Evolutionary conservation across 257 asterid species (phyloP).

Genomic region (Leonotis leonurus): DNA sequence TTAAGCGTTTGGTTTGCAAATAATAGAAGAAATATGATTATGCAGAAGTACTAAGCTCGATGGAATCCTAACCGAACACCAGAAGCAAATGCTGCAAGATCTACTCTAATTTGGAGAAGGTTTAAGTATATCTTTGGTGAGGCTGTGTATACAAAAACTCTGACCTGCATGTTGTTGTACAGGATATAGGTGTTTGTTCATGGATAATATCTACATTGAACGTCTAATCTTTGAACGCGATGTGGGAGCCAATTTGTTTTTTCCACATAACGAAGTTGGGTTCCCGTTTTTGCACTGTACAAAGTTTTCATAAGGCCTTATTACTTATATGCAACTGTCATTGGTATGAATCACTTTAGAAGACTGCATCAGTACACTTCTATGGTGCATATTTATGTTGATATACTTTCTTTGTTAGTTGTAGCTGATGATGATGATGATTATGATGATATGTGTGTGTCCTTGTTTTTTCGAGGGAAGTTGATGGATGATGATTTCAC

Average conservation of each 20-base stretch:
- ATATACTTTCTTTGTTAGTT: background rate
- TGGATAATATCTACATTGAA: background rate
- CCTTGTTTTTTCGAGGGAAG: background rate
- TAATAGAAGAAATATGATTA: background rate
- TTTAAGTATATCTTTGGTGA: background rate
- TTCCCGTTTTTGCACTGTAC: background rate
- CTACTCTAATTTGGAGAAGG: background rate
- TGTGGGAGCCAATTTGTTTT: background rate
- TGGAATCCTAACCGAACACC: background rate
- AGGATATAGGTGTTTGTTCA: slow-evolving; percentile 9
- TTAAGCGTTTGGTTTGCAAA: background rate
- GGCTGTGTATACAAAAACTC: slow-evolving; percentile 8
- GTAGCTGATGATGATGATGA: background rate
- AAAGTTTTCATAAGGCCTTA: background rate
- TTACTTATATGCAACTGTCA: background rate
- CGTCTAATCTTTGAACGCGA: background rate
- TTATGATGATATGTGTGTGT: background rate
- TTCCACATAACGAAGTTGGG: background rate
- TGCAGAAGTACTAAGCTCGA: background rate
- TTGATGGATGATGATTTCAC: background rate
- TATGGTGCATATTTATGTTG: background rate
- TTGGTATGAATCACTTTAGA: background rate
- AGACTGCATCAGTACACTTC: background rate
- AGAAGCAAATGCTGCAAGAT: background rate
- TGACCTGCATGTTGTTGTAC: slow-evolving; percentile 11